phyloP scores from a whole-genome alignment of 495 filamentous ascomycete genomes.

The Pyrenula aspistea region DNA sequence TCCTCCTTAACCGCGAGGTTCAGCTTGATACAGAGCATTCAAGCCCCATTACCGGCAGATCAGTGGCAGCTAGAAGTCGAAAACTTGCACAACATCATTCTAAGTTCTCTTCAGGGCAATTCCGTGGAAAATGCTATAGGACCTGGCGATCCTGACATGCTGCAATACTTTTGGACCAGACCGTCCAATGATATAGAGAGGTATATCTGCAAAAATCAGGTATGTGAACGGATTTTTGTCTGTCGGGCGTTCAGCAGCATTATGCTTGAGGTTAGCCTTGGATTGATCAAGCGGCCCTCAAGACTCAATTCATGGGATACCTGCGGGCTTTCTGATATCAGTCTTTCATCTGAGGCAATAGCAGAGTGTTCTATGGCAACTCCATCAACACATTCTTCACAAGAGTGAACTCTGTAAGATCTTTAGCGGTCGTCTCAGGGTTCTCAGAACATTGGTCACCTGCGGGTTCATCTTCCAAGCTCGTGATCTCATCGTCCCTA shows the following conservation, averaged over 20 bases:
- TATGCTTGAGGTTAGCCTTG: too few species aligned
- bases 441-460: too few species aligned
- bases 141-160: not conserved
- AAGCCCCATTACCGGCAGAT: not conserved
- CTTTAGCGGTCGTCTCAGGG: too few species aligned
- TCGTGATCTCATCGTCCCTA: not conserved
- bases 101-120: not conserved
- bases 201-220: not conserved
- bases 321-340: too few species aligned
- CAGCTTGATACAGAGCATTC: not conserved
- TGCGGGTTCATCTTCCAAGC: not conserved
- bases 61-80: not conserved
- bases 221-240: not conserved
- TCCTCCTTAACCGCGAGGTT: not conserved
- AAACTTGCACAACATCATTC: not conserved
- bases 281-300: too few species aligned
- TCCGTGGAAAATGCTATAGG: not conserved
- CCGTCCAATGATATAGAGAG: not conserved
- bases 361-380: too few species aligned
- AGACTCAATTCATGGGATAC: too few species aligned
- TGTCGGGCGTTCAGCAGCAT: not conserved
- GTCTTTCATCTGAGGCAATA: too few species aligned
- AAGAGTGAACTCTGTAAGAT: too few species aligned
- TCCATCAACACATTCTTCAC: too few species aligned
- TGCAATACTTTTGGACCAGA: not conserved